phyloP scores from a whole-genome alignment of 2,329 filamentous ascomycete species.

The Penicillium sclerotiorum region DNA sequence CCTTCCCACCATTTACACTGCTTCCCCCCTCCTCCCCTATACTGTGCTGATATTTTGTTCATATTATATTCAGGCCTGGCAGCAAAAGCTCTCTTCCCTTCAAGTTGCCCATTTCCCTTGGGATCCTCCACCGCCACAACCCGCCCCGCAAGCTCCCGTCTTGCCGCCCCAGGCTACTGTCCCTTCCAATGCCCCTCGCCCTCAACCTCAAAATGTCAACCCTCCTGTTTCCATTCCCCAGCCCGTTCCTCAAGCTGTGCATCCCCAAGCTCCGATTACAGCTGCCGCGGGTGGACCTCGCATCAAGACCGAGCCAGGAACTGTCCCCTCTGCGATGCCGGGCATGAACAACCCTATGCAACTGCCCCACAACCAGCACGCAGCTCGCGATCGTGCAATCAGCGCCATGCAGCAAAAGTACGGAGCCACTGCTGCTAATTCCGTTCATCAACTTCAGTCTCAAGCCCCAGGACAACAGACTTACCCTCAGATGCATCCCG shows the following conservation, averaged over 20 bases:
- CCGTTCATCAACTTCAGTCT: constrained; percentile 48
- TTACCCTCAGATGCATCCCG: constrained; percentile 33
- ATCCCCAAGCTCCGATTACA: constrained; percentile 30
- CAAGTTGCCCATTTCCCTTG: constrained; percentile 89
- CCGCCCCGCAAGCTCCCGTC: constrained; percentile 45
- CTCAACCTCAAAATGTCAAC: constrained; percentile 40
- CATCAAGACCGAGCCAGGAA: constrained; percentile 58
- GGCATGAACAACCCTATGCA: constrained; percentile 40
- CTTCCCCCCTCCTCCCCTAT: too few species aligned
- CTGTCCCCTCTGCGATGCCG: constrained; percentile 34
- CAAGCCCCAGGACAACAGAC: constrained; percentile 42
- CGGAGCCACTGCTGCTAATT: constrained; percentile 45
- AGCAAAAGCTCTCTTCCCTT: constrained; percentile 82
- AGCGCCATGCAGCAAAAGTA: constrained; percentile 54
- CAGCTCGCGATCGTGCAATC: constrained; percentile 59
- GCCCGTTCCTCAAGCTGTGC: constrained; percentile 33
- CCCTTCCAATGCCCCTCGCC: constrained; percentile 48
- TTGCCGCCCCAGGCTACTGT: constrained; percentile 44
- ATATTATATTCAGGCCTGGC: constrained; percentile 68
- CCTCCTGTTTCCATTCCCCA: constrained; percentile 37
- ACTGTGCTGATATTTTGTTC: constrained; percentile 7
- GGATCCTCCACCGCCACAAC: constrained; percentile 78
- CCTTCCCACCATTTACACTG: neutral
- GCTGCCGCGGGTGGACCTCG: constrained; percentile 39
- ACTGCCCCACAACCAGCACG: constrained; percentile 43